Evolutionary conservation across 2,329 filamentous ascomycete species (phyloP).

Genomic region (Chaetomium olivaceum): DNA sequence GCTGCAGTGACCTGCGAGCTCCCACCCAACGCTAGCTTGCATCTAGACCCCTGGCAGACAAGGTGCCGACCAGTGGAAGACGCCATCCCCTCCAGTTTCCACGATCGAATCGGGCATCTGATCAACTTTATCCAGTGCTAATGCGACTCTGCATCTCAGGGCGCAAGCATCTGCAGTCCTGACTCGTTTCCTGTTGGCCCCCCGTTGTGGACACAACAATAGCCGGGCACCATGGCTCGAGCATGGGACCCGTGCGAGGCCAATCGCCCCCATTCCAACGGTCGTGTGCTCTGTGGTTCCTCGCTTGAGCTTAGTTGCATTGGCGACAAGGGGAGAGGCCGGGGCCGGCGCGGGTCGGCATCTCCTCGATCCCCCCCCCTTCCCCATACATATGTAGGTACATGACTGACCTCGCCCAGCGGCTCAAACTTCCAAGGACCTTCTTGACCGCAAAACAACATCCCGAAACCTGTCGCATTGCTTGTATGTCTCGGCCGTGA

Average conservation of each 20-base stretch:
- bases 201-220: background rate
- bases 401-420: background rate
- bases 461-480: background rate
- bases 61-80: constrained; percentile 10
- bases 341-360: background rate
- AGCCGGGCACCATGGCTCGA: constrained; percentile 5
- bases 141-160: constrained; percentile 13
- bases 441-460: background rate
- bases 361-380: background rate
- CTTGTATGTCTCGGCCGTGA: background rate
- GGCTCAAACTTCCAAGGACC: background rate
- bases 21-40: constrained; percentile 1
- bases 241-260: constrained; percentile 1
- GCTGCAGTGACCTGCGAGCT: too few species aligned
- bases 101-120: constrained; percentile 23
- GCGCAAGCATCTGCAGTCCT: constrained; percentile 7
- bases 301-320: constrained; percentile 12
- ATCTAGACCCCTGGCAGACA: constrained; percentile 16
- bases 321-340: constrained; percentile 4
- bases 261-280: constrained; percentile 9
- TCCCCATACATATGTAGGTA: background rate
- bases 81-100: background rate
- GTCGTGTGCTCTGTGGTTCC: constrained; percentile 19
- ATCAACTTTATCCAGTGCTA: constrained; percentile 18
- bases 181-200: constrained; percentile 11